phyloP scores from a whole-genome alignment of 2,329 filamentous ascomycete genomes.

The Colletotrichum chlorophyti region DNA sequence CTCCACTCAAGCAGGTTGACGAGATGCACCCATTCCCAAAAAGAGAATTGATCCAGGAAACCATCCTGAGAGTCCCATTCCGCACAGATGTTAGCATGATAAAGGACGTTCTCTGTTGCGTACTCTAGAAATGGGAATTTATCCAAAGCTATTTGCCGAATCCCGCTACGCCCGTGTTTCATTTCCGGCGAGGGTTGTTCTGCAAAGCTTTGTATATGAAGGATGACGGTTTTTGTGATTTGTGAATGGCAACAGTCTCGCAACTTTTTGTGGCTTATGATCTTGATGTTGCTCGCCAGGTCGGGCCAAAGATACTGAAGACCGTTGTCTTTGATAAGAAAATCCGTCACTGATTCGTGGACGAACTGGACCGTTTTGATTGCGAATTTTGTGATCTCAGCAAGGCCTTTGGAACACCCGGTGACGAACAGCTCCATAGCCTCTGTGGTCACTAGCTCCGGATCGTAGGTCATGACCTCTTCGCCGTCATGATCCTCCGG shows the following conservation, averaged over 20 bases:
- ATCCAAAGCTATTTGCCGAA: not conserved
- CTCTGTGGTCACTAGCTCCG: constrained; percentile 28
- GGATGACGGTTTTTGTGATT: not conserved
- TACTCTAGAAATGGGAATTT: constrained; percentile 55
- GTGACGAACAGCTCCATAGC: constrained; percentile 43
- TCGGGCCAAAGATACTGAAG: constrained; percentile 39
- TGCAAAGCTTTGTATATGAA: too few relatives aligned
- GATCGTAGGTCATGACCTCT: constrained; percentile 31
- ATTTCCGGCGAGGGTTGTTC: not conserved
- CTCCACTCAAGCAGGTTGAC: constrained; percentile 39
- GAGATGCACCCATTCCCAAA: constrained; percentile 38
- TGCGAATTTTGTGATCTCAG: constrained; percentile 41
- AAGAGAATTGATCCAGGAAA: constrained; percentile 40
- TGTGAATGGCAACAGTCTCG: constrained; percentile 51
- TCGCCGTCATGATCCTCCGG: fast-evolving
- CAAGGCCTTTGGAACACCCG: constrained; percentile 52
- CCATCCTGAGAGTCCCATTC: constrained; percentile 34
- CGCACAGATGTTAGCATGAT: constrained; percentile 47
- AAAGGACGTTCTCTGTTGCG: constrained; percentile 44
- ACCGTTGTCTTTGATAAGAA: constrained; percentile 46
- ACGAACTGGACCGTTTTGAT: constrained; percentile 52
- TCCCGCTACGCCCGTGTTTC: not conserved
- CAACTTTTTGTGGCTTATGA: constrained; percentile 47
- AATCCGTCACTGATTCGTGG: constrained; percentile 58
- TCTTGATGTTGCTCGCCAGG: constrained; percentile 36